A percentile compares a stretch with the other conserved stretches of the same genome.
phyloP scores from a whole-genome alignment of 2,329 filamentous ascomycete species.

The Pseudogymnoascus sp. region DNA sequence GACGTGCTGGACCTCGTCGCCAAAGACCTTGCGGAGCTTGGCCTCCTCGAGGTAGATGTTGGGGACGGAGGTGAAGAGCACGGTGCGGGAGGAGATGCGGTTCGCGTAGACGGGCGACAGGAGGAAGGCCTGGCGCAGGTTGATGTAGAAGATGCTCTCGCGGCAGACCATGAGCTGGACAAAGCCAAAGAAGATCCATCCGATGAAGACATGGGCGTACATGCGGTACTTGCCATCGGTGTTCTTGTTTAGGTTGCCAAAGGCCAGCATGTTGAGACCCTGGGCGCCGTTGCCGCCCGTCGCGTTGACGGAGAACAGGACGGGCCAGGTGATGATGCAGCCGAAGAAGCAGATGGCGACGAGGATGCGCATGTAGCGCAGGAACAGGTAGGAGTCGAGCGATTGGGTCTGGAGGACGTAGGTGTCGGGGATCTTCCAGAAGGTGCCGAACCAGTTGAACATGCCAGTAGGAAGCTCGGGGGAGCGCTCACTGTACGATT shows the following conservation, averaged over 20 bases:
- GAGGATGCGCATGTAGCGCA: slow-evolving; percentile 77
- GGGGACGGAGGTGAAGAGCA: slow-evolving; percentile 82
- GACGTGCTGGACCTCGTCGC: slow-evolving; percentile 68
- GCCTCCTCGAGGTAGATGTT: slow-evolving; percentile 66
- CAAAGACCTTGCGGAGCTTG: slow-evolving; percentile 74
- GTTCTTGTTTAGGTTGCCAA: slow-evolving; percentile 60
- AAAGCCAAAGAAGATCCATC: slow-evolving; percentile 80
- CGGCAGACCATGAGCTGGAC: slow-evolving; percentile 81
- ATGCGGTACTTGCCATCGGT: slow-evolving; percentile 46
- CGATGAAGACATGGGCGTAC: slow-evolving; percentile 70
- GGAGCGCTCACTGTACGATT: slow-evolving; percentile 42
- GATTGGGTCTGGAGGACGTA: slow-evolving; percentile 85
- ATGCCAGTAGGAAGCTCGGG: slow-evolving; percentile 51
- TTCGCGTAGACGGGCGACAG: slow-evolving; percentile 76
- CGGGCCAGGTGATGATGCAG: slow-evolving; percentile 74
- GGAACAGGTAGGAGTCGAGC: slow-evolving; percentile 82
- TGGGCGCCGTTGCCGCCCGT: slow-evolving; percentile 60
- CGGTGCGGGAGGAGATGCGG: slow-evolving; percentile 81
- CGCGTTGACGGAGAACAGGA: slow-evolving; percentile 77
- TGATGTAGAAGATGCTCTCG: slow-evolving; percentile 87
- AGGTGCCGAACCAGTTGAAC: slow-evolving; percentile 59
- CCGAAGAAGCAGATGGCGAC: slow-evolving; percentile 76
- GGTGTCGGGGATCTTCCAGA: slow-evolving; percentile 63
- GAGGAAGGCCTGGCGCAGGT: slow-evolving; percentile 84
- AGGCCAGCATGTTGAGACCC: slow-evolving; percentile 70